Percentiles rank a stretch among this genome's conserved stretches.
phyloP scores from a whole-genome alignment of 495 filamentous ascomycete species.

The Physcia stellaris region DNA sequence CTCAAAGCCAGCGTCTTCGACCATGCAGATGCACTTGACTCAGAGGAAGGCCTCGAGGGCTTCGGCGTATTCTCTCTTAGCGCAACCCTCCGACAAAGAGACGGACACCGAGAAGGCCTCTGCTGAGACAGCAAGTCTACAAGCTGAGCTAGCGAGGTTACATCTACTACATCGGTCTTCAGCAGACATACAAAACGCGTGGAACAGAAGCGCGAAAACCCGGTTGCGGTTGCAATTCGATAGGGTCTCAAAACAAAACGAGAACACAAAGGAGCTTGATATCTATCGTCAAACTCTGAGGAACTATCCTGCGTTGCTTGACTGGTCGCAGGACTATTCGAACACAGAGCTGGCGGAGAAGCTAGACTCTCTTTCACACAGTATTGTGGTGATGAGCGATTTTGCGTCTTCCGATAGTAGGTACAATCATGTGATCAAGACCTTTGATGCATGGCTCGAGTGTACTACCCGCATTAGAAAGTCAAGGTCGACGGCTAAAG shows the following conservation, averaged over 20 bases:
- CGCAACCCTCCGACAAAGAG: conserved; percentile 20
- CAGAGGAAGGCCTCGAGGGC: conserved; percentile 51
- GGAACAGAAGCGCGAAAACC: conserved; percentile 23
- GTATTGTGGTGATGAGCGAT: conserved; percentile 29
- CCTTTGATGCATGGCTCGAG: conserved; percentile 34
- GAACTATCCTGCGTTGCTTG: conserved; percentile 26
- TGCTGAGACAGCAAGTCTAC: conserved; percentile 47
- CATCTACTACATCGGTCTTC: conserved; percentile 47
- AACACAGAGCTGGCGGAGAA: conserved; percentile 27
- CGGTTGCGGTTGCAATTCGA: conserved; percentile 28
- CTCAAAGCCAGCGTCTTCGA: conserved; percentile 43
- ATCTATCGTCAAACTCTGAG: conserved; percentile 25
- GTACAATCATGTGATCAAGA: conserved; percentile 21
- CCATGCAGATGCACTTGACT: conserved; percentile 55
- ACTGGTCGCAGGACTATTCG: conserved; percentile 26
- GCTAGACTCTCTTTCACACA: conserved; percentile 29
- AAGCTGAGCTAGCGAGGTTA: conserved; percentile 61
- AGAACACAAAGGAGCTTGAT: conserved; percentile 22
- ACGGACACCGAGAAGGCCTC: conserved; percentile 22
- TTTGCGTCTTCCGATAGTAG: conserved; percentile 20
- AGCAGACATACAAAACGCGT: conserved; percentile 21
- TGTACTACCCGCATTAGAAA: conserved; percentile 21
- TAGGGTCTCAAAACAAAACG: conserved; percentile 24
- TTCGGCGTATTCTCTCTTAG: conserved; percentile 31
- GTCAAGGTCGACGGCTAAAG: conserved; percentile 11